Conservation (phyloP, 768 basidiomycete species). For the Boletellus sp. region DNA sequence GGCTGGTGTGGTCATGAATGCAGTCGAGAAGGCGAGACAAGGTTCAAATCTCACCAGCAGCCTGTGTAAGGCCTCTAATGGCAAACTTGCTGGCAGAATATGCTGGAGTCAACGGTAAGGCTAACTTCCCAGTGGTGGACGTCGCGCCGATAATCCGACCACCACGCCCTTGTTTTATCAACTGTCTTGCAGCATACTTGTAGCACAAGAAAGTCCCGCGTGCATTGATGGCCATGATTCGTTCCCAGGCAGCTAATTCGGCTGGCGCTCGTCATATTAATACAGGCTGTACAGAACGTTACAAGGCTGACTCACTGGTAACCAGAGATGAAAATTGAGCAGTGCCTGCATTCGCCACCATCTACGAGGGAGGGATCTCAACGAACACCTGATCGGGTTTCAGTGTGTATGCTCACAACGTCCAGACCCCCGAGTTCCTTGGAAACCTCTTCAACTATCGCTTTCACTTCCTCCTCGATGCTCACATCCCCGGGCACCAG, state of each 20-base stretch:
- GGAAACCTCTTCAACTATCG: conserved; percentile 33
- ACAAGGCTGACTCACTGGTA: neutral
- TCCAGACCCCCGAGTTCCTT: conserved; percentile 40
- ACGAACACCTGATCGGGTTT: neutral
- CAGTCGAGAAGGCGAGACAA: neutral
- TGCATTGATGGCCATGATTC: conserved; percentile 36
- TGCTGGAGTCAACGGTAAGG: conserved; percentile 3
- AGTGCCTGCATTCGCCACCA: conserved; percentile 18
- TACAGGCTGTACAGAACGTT: neutral
- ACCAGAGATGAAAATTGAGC: neutral
- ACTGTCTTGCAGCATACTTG: conserved; percentile 36
- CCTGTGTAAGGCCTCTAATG: conserved; percentile 37
- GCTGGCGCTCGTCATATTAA: conserved; percentile 16
- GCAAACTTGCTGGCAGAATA: conserved; percentile 33
- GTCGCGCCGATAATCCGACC: conserved; percentile 37
- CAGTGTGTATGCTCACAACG: conserved; percentile 33
- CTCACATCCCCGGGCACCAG: conserved; percentile 37
- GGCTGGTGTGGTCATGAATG: conserved; percentile 1
- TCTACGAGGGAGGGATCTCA: neutral
- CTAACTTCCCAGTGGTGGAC: conserved; percentile 25
- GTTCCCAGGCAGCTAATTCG: conserved; percentile 37
- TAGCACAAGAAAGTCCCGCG: conserved; percentile 37
- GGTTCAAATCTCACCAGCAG: conserved; percentile 25
- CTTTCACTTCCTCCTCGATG: conserved; percentile 38
- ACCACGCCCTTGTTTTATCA: conserved; percentile 38